Evolutionary conservation across 78 protist species (phyloP), one percentile per base, ranked within the genome.

Genomic region (Speleostelium caveatum): DNA sequence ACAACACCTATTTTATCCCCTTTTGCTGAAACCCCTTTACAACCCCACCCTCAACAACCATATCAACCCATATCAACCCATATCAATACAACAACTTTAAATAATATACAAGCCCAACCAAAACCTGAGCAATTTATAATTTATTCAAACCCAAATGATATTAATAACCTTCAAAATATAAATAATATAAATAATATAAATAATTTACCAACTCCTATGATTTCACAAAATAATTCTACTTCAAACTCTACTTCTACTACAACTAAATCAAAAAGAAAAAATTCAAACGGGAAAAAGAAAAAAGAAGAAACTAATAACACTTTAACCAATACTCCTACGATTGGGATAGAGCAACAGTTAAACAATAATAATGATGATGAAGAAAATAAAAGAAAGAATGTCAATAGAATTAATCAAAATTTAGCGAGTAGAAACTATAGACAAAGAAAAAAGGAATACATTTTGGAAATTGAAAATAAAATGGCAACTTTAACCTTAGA

Each of bases 361-460:
- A n/a, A n/a, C n/a, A n/a, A n/a, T n/a, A n/a, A n/a, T n/a, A 63
- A 72, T 51, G 89, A 79, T 7, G 88, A 80, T 49, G 77, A 68
- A 14, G 63, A 58, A n/a, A 16, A 22, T 16, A 72, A 72, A 33
- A 72, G 51, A 35, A 65, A 80, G 22, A 12, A 26, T 3, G 32
- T 45, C 8, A 80, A 60, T 55, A 71, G 89, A 36, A 35, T 68
- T 19, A 80, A 80, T 56, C 89, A 80, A 58, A 80, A 80, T 68
- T 35, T 80, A 32, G 89, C 89, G 1, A 80, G 89, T 49, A 65
- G 89, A 56, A 80, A 80, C 39, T 80, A 80, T 58, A 21, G 89
- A 56, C 89, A 80, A 58, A 65, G 89, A 80, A 80, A 69, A 68
- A 80, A 80, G 30, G 89, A 80, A 35, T 80, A 80, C 39, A 80